Base-by-base conservation (phyloP, 148 eudicot species). In the Chenopodium album region DNA sequence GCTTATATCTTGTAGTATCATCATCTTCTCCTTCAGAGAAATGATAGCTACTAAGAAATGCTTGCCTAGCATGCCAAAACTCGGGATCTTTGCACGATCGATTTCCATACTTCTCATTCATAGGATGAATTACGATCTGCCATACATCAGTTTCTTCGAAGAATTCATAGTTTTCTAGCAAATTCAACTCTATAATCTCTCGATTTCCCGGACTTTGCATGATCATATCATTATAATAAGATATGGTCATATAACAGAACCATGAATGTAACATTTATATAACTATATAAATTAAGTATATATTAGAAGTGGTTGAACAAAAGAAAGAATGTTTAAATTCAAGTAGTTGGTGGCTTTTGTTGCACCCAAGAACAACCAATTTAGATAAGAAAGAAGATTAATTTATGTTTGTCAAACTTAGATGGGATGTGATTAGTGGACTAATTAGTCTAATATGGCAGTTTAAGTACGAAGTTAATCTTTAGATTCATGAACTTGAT, bases 1-100 rank as follows among this genome's bases (percentile, higher is more conserved):
- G 23, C 84, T 74, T 85, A 31, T 77, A 26, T 19, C 7, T 75
- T 32, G 62, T 66, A 48, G 2, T 32, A 74, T 62, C 4, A 74
- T 62, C 4, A 62, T 71, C 47, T 2, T 84, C 72, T 50, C 63
- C 32, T 73, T 76, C 70, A 7, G 76, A n/a, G 19, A 85, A 85
- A 4, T 78, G 78, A 22, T 85, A 85, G 34, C 87, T 85, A 52
- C 82, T 73, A 22, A 85, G 82, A 73, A 85, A 81, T 11, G 76
- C 70, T 52, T 85, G 87, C 23, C 87, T 73, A 37, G 87, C 87
- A 54, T 81, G 78, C 84, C 87, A 85, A 34, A 85, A 85, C 16
- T 85, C 87, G 12, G 79, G 87, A 29, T 82, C 87, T 17, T 68
- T 81, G 72, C 84, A 85, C 31, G 87, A 85, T 17, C 78, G 71